phyloP scores from a whole-genome alignment of 1,284 basidiomycete species.

The Cryptococcus sp. region DNA sequence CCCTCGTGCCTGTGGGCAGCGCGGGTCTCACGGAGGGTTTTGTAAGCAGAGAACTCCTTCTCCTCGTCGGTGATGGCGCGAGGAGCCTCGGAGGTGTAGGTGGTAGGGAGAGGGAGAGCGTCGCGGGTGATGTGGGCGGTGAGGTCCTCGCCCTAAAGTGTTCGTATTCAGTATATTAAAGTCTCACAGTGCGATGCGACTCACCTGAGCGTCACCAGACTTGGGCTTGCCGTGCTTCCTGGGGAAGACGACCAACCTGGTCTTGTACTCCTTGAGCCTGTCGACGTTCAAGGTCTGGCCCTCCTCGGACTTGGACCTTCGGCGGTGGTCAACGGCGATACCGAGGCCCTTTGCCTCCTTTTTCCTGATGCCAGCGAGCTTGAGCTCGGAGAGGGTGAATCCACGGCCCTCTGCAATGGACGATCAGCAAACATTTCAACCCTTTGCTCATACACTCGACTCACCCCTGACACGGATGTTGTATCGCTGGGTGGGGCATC shows the following conservation, averaged over 20 bases:
- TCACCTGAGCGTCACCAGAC: slow-evolving; percentile 85
- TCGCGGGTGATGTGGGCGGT: slow-evolving; percentile 73
- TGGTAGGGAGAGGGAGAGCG: slow-evolving; percentile 67
- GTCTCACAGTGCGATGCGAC: slow-evolving; percentile 49
- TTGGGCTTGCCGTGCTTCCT: slow-evolving; percentile 94
- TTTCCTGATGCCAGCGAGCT: slow-evolving; percentile 91
- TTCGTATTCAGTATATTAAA: background rate
- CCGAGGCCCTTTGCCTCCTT: slow-evolving; percentile 93
- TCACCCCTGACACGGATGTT: slow-evolving; percentile 86
- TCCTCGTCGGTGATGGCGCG: slow-evolving; percentile 93
- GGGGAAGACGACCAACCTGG: slow-evolving; percentile 80
- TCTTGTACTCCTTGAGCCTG: slow-evolving; percentile 91
- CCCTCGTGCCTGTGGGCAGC: slow-evolving; percentile 85
- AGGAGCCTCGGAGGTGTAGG: slow-evolving; percentile 75
- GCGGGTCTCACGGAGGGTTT: slow-evolving; percentile 82
- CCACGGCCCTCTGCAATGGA: slow-evolving; percentile 74
- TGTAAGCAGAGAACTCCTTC: slow-evolving; percentile 84
- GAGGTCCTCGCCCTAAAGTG: slow-evolving; percentile 75
- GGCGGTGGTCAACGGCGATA: slow-evolving; percentile 95
- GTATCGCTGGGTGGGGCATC: slow-evolving; percentile 95
- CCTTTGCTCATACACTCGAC: slow-evolving; percentile 9
- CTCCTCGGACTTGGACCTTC: slow-evolving; percentile 97
- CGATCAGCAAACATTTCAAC: background rate
- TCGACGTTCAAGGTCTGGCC: slow-evolving; percentile 94
- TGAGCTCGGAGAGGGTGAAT: slow-evolving; percentile 93